Percentiles rank a stretch among this genome's conserved stretches.
phyloP scores from a whole-genome alignment of 2,329 filamentous ascomycete species.

The Metarhizium album region DNA sequence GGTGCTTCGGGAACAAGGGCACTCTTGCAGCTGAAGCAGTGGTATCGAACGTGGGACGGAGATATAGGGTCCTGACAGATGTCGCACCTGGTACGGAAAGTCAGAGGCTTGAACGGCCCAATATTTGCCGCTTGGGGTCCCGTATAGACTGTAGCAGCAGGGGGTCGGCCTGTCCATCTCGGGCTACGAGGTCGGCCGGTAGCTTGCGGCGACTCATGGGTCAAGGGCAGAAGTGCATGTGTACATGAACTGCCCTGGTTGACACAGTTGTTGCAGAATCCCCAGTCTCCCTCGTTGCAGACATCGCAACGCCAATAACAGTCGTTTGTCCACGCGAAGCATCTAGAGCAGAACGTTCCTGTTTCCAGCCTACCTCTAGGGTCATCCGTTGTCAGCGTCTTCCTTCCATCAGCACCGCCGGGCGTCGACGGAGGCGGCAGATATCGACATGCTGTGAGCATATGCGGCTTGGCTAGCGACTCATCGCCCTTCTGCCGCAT shows the following conservation, averaged over 20 bases:
- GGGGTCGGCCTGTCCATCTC: constrained; percentile 32
- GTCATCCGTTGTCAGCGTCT: constrained; percentile 54
- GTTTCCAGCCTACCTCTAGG: constrained; percentile 58
- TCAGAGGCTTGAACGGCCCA: constrained; percentile 54
- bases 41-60: constrained; percentile 59
- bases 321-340: constrained; percentile 61
- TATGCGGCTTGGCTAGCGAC: constrained; percentile 40
- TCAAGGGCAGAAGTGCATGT: constrained; percentile 68
- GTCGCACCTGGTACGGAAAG: constrained; percentile 68
- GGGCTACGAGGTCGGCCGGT: constrained; percentile 28
- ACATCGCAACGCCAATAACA: constrained; percentile 83
- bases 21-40: constrained; percentile 66
- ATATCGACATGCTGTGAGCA: constrained; percentile 48
- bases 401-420: constrained; percentile 43
- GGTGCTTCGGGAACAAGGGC: constrained; percentile 32
- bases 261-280: constrained; percentile 81
- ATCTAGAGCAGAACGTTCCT: constrained; percentile 77
- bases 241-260: constrained; percentile 73
- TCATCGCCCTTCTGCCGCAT: constrained; percentile 27
- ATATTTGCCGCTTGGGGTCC: constrained; percentile 35
- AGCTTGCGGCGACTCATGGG: constrained; percentile 39
- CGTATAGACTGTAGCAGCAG: constrained; percentile 37
- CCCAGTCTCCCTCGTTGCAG: constrained; percentile 92
- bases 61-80: constrained; percentile 65
- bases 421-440: constrained; percentile 36